Base-by-base conservation (phyloP, 2,329 filamentous ascomycete species). In the Myriosclerotinia scirpicola region DNA sequence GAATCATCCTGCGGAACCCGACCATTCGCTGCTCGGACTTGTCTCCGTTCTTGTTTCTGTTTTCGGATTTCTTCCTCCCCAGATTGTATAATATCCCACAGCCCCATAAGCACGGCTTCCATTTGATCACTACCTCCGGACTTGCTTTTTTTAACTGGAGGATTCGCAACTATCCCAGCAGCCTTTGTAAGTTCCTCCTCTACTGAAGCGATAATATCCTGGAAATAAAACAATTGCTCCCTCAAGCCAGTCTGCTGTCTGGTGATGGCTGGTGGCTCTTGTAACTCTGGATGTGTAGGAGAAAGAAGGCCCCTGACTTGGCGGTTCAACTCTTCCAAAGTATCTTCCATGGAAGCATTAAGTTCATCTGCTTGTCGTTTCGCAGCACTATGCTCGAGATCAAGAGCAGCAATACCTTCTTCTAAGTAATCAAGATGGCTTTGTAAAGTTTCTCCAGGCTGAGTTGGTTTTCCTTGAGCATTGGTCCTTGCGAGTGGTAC, bases 371-470 rank as follows among this genome's bases (percentile, higher is more conserved):
- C 61, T 66, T 66, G 36, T 64, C 56, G 61, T 42, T 54, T 58
- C 26, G 69, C 44, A 26, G 65, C 63, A 15, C 60, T 65, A 72
- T 88, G 84, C 71, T 87, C 86, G 20, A 84, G 81, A 48, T 82
- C 81, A 14, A 93, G 84, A 11, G 83, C 82, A 40, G 82, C 79
- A 42, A 95, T 78, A 1, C 86, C 86, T 71, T 85, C 84, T 67
- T 90, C 87, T 3, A 96, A 81, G 73, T 92, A 93, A 52, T 89
- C 85, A 26, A 95, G 77, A 73, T 93, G 89, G 50, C 75, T 80
- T 38, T 77, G 77, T 30, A 89, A 76, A 66, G 82, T 78, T 22
- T 82, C 80, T 9, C 81, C 81, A 17, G 83, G 77, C 62, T 82
- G 80, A 22, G 74, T 71, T 68, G 76, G 50, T 72, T 73, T 68